Evolutionary conservation across 2,329 filamentous ascomycete species (phyloP).

Genomic region (Atkinsonella hypoxylon): DNA sequence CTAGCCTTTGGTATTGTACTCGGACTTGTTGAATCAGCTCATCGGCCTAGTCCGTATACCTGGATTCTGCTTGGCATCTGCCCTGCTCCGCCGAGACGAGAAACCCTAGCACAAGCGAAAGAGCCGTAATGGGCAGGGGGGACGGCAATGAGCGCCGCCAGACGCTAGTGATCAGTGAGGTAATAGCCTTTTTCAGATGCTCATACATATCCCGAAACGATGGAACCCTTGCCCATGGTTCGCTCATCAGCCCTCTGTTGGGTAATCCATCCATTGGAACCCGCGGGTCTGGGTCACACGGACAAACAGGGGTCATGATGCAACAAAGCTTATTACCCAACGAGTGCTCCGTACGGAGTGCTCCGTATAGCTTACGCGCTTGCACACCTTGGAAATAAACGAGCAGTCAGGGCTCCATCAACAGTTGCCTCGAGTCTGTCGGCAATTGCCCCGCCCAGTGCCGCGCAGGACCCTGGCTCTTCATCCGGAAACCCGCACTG

Average conservation of each 20-base stretch:
- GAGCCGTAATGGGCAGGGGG: too few species aligned
- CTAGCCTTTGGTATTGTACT: too few species aligned
- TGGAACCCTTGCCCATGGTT: slow-evolving; percentile 5
- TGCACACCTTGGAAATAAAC: not conserved
- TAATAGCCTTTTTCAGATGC: too few species aligned
- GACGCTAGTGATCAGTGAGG: too few species aligned
- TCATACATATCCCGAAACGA: slow-evolving; percentile 1
- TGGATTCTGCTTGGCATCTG: too few species aligned
- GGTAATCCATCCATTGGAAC: slow-evolving; percentile 1
- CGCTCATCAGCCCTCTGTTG: slow-evolving; percentile 1
- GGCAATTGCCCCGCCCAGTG: slow-evolving; percentile 5
- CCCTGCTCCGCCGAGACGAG: too few species aligned
- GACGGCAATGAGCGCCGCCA: too few species aligned
- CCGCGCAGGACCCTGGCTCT: not conserved
- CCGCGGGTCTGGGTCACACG: slow-evolving; percentile 4
- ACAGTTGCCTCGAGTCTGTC: slow-evolving; percentile 1
- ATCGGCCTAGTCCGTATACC: too few species aligned
- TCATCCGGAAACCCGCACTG: not conserved
- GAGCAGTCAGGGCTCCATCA: slow-evolving; percentile 1
- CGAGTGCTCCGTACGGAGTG: not conserved
- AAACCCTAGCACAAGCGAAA: too few species aligned
- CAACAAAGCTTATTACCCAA: slow-evolving; percentile 1
- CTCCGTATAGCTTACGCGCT: not conserved
- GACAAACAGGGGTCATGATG: slow-evolving; percentile 4
- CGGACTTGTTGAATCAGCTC: too few species aligned